Conservation (phyloP, 2,329 filamentous ascomycete species). For the Cercospora canescens region DNA sequence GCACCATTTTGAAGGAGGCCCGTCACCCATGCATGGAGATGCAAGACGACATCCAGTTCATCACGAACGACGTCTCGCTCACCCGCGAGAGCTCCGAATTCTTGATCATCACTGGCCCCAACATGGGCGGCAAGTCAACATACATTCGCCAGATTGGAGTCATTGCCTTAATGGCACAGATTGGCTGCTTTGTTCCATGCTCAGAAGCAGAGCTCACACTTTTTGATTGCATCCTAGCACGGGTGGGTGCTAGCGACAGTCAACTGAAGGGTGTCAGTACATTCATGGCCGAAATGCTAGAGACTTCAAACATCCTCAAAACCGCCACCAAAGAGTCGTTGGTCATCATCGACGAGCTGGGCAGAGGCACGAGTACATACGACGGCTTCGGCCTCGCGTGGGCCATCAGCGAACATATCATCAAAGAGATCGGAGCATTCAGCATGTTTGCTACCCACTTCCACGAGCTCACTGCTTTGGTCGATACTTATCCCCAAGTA, state of each 20-base stretch:
- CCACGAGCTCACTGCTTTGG: constrained; percentile 91
- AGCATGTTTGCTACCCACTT: constrained; percentile 97
- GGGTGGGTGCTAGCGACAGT: constrained; percentile 92
- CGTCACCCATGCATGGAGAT: constrained; percentile 98
- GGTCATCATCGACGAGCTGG: constrained; percentile 98
- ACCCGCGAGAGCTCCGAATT: constrained; percentile 79
- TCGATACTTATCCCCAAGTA: constrained; percentile 82
- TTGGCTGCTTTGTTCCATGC: constrained; percentile 95
- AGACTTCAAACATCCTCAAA: constrained; percentile 97
- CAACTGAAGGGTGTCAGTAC: constrained; percentile 97
- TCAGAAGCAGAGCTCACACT: constrained; percentile 87
- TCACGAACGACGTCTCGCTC: constrained; percentile 92
- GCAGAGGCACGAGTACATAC: constrained; percentile 94
- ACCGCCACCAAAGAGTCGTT: constrained; percentile 91
- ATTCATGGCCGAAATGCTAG: constrained; percentile 99
- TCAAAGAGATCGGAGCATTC: constrained; percentile 91
- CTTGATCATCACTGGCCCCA: constrained; percentile 93
- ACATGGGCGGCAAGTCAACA: constrained; percentile 98
- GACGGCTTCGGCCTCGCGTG: constrained; percentile 98
- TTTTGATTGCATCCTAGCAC: constrained; percentile 94
- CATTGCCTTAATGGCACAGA: constrained; percentile 94
- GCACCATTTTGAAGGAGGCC: constrained; percentile 87
- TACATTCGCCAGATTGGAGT: constrained; percentile 98
- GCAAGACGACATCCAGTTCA: constrained; percentile 98
- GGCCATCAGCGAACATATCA: constrained; percentile 97